Base-by-base conservation (phyloP, 23 red algal species). In the Agarophyton chilense region DNA sequence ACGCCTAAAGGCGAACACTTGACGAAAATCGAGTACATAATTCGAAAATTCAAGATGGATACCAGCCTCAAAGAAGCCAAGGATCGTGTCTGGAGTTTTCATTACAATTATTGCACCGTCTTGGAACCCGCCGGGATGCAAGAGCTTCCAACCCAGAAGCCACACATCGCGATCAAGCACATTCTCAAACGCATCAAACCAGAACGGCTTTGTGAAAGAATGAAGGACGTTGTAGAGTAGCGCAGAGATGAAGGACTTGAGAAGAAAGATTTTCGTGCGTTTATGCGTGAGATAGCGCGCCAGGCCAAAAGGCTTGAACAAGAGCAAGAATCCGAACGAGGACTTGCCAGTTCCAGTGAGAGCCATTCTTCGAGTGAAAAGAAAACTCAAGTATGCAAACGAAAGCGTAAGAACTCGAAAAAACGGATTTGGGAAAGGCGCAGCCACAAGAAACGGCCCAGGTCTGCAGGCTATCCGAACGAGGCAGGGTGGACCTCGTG, bases 101-200 rank as follows among this genome's bases (percentile, higher is more conserved):
- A 87, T 55, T 31, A 46, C 10, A 61, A 46, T 22, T 87, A 87
- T 42, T 28, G 35, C 16, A 41, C 2, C 10, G 65, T 25, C 11
- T 36, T 72, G 21, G 68, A 87, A 2, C 25, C 42, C 10, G 65
- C 65, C 0, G 65, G 68, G 22, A 54, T 88, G 29, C 18, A 41
- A 17, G 70, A 88, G 3, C 33, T 88, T 12, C 67, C 55, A 5
- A 2, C 4, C 11, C 11, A 57, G 68, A 88, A 88, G 40, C 84
- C 84, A 28, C 84, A 77, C 14, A 88, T 78, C 38, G 43, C 84
- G 2, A 77, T 88, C 11, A 66, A 65, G 32, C 70, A 75, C 38
- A 88, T 78, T 36, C 24, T 88, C 29, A 74, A 75, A 54, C 65
- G 70, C 26, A 78, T 88, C 17, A 78, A 60, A 67, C 84, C 84